Evolutionary conservation across 2,329 filamentous ascomycete genomes (phyloP).

Genomic region (Scedosporium aurantiacum): DNA sequence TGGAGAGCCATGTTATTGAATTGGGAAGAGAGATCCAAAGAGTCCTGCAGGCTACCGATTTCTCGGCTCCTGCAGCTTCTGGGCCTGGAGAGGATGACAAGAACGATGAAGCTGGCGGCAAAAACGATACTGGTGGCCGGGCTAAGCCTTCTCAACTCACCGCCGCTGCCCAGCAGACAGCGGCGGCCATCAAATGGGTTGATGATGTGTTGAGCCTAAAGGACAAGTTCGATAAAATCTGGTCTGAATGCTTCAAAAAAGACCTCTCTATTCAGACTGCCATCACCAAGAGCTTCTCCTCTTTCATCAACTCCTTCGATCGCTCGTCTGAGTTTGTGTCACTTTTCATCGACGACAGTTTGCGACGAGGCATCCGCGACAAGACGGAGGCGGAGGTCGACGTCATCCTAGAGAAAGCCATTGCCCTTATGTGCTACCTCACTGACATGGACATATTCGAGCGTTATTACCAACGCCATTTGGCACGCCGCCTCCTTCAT

Average conservation of each 20-base stretch:
- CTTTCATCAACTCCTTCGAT: conserved; percentile 86
- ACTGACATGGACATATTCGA: conserved; percentile 92
- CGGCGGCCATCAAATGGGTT: conserved; percentile 87
- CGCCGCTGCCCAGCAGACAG: conserved; percentile 65
- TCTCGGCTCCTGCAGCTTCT: conserved; percentile 26
- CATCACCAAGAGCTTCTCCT: conserved; percentile 75
- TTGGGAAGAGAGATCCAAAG: conserved; percentile 78
- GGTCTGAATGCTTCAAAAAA: conserved; percentile 57
- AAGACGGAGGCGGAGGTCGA: conserved; percentile 88
- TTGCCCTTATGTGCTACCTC: conserved; percentile 76
- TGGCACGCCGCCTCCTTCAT: conserved; percentile 77
- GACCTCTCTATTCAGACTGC: conserved; percentile 73
- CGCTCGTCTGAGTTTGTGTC: conserved; percentile 88
- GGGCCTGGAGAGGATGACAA: conserved; percentile 32
- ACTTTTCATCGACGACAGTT: conserved; percentile 90
- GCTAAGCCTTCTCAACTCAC: conserved; percentile 34
- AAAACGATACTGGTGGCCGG: conserved; percentile 34
- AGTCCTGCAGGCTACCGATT: conserved; percentile 43
- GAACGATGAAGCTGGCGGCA: conserved; percentile 13
- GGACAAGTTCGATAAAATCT: conserved; percentile 78
- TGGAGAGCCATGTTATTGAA: conserved; percentile 67
- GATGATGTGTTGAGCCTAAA: conserved; percentile 80
- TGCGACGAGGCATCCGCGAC: conserved; percentile 87
- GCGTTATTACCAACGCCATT: conserved; percentile 94
- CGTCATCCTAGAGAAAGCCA: conserved; percentile 74